These are phyloP conservation scores for Lactifluus echinatus DNA, from an alignment of 768 basidiomycete genomes.

Conservation along the genomic window DNA sequence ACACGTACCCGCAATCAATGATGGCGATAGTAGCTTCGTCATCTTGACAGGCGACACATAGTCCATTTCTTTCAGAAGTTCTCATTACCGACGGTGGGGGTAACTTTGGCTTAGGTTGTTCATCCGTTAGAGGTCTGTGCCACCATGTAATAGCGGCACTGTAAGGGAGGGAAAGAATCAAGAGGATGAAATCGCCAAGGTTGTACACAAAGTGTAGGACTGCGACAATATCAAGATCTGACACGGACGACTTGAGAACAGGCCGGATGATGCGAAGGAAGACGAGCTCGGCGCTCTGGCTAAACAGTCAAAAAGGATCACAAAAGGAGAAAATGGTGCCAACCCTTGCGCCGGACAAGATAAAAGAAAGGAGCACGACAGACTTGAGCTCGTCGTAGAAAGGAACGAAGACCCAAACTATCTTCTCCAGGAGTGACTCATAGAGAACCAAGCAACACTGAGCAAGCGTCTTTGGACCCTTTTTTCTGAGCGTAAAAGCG, in stretches of 20 bases:
- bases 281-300: slow-evolving; percentile 78
- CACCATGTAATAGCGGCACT: slow-evolving; percentile 30
- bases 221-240: slow-evolving; percentile 57
- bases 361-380: slow-evolving; percentile 59
- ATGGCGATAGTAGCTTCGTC: too few species aligned
- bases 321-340: background rate
- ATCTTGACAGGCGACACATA: too few species aligned
- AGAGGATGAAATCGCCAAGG: slow-evolving; percentile 51
- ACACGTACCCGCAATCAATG: too few species aligned
- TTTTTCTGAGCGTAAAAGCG: slow-evolving; percentile 3
- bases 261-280: slow-evolving; percentile 80
- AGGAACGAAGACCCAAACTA: slow-evolving; percentile 65
- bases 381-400: slow-evolving; percentile 83
- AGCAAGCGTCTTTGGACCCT: slow-evolving; percentile 13
- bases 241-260: slow-evolving; percentile 62
- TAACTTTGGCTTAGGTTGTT: too few species aligned
- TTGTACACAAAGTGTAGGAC: slow-evolving; percentile 51
- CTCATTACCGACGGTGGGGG: too few species aligned
- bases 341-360: slow-evolving; percentile 69
- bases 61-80: too few species aligned
- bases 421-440: slow-evolving; percentile 55
- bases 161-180: slow-evolving; percentile 34
- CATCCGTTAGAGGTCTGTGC: slow-evolving; percentile 20
- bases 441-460: slow-evolving; percentile 58
- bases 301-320: background rate